Base-by-base conservation (phyloP, 192 early-diverging fungal species). In the Paraglomus occultum region DNA sequence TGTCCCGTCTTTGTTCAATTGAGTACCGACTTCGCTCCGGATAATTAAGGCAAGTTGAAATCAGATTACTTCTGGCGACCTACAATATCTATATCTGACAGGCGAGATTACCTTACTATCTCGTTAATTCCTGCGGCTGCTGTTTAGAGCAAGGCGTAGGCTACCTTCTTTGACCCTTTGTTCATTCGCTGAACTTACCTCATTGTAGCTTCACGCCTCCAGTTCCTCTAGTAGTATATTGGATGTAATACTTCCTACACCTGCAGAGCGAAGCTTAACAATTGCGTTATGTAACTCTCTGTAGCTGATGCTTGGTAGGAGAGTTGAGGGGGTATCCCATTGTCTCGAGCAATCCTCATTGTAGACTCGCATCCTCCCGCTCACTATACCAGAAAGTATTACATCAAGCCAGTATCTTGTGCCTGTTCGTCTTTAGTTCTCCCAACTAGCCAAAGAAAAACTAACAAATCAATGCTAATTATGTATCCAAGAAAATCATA, bases 91-190 rank as follows among this genome's bases (percentile, higher is more conserved):
- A 52, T 46, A 22, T 55, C 44, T 61, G 59, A 44, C 42, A 44
- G 39, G 59, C 59, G 0, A 61, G 59, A 43, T 61, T 43, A 14
- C 39, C 22, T 44, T 40, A 44, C 10, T 44, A n/a, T 43, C 42
- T 61, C n/a, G 50, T 47, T 31, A 51, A 71, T 60, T 60, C 55
- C 55, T 60, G 54, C 51, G 55, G 60, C 18, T 72, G 60, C 58
- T 51, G 71, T 64, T 72, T 72, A 72, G 71, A 52, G 60, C 58
- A 64, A 64, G 71, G 1, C 48, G 23, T 54, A 63, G 71, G 71
- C 31, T 61, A 72, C 18, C 50, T 61, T 72, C 59, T 72, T 64
- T 72, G 71, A 64, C 39, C 47, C 70, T 51, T 55, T 45, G 60
- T 64, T 67, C 51, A 45, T 67, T 44, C 51, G 22, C 2, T 43